phyloP scores from a whole-genome alignment of 2,329 filamentous ascomycete species.

The Alternaria gansuensis region DNA sequence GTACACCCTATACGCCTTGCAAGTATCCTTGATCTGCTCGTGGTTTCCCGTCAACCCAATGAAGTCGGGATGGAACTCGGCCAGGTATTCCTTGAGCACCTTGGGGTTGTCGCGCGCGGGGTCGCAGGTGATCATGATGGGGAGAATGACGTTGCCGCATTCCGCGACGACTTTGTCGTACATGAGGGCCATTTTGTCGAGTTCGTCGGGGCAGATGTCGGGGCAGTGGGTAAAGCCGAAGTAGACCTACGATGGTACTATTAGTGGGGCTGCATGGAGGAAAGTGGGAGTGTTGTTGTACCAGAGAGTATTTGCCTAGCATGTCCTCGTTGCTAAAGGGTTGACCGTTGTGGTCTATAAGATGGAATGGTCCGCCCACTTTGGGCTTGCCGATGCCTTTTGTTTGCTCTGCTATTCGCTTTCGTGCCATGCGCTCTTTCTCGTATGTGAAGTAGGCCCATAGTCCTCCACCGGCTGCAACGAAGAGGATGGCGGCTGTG shows the following conservation, averaged over 20 bases:
- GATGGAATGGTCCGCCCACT: slow-evolving; percentile 85
- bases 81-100: slow-evolving; percentile 83
- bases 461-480: slow-evolving; percentile 77
- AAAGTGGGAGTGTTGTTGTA: slow-evolving; percentile 53
- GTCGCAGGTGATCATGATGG: slow-evolving; percentile 95
- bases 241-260: slow-evolving; percentile 71
- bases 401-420: slow-evolving; percentile 86
- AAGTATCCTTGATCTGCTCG: slow-evolving; percentile 90
- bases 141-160: slow-evolving; percentile 66
- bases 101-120: slow-evolving; percentile 87
- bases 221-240: slow-evolving; percentile 99
- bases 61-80: slow-evolving; percentile 88
- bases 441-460: slow-evolving; percentile 93
- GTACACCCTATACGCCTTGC: slow-evolving; percentile 96
- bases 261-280: slow-evolving; percentile 12
- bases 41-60: slow-evolving; percentile 92
- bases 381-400: slow-evolving; percentile 94
- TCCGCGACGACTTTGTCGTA: slow-evolving; percentile 71
- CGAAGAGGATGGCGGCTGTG: slow-evolving; percentile 87
- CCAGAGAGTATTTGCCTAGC: slow-evolving; percentile 84
- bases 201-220: slow-evolving; percentile 97
- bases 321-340: slow-evolving; percentile 80
- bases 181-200: slow-evolving; percentile 99
- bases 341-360: slow-evolving; percentile 83
- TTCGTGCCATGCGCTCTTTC: slow-evolving; percentile 88